Evolutionary conservation across 2,329 filamentous ascomycete species (phyloP).

Genomic region (Beauveria sp.): DNA sequence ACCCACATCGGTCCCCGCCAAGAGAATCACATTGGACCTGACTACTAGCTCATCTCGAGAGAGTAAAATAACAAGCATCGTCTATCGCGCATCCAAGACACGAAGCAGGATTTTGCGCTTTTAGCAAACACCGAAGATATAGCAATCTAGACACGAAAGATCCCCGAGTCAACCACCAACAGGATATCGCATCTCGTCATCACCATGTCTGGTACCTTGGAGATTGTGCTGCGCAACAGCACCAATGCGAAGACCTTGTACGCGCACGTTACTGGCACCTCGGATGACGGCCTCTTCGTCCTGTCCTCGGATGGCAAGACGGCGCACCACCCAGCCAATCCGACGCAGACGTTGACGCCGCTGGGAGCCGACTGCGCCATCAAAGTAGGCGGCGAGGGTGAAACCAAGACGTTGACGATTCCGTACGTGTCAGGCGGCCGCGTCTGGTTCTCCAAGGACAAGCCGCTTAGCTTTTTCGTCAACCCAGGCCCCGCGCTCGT

Average conservation of each 20-base stretch:
- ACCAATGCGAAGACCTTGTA: slow-evolving; percentile 50
- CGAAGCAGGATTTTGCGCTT: background rate
- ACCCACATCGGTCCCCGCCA: slow-evolving; percentile 8
- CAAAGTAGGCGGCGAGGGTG: slow-evolving; percentile 52
- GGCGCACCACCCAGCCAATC: slow-evolving; percentile 56
- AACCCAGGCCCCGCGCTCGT: slow-evolving; percentile 68
- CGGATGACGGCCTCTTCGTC: slow-evolving; percentile 52
- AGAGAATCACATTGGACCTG: background rate
- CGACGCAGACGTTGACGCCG: slow-evolving; percentile 39
- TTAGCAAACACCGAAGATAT: background rate
- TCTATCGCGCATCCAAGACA: background rate
- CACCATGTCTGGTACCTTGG: slow-evolving; percentile 31
- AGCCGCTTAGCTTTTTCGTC: slow-evolving; percentile 57
- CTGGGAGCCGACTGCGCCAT: slow-evolving; percentile 56
- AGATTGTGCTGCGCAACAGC: slow-evolving; percentile 59
- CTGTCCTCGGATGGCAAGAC: slow-evolving; percentile 59
- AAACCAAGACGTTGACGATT: slow-evolving; percentile 52
- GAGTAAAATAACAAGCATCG: background rate
- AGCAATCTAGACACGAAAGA: background rate
- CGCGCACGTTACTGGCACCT: slow-evolving; percentile 62
- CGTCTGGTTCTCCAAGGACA: slow-evolving; percentile 61
- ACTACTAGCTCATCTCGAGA: background rate
- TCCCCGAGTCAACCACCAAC: background rate
- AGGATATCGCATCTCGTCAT: background rate
- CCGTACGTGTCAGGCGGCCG: slow-evolving; percentile 64